Percentiles rank a stretch among this genome's conserved stretches.
phyloP scores from a whole-genome alignment of 768 basidiomycete species.

The Hirschioporus abietinus region DNA sequence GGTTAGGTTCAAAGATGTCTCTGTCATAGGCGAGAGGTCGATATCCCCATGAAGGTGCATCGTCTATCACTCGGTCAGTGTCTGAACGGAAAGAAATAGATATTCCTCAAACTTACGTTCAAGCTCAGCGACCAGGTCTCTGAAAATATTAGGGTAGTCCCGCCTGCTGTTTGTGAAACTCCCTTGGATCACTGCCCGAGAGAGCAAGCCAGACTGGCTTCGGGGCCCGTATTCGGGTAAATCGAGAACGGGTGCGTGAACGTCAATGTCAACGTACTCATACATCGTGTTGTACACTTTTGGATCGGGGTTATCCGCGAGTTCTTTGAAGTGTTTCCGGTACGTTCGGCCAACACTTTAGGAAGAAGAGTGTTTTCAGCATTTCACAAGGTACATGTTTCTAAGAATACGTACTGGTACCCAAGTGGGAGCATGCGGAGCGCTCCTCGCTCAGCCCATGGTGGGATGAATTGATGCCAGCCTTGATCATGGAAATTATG shows the following conservation, averaged over 20 bases:
- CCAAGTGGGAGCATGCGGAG: conserved; percentile 34
- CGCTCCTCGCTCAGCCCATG: conserved; percentile 33
- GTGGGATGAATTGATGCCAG: conserved; percentile 29
- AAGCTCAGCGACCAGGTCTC: conserved; percentile 28
- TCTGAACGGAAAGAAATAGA: not conserved
- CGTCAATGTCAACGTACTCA: conserved; percentile 32
- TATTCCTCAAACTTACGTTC: conserved; percentile 23
- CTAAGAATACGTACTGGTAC: conserved; percentile 28
- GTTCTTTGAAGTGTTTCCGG: conserved; percentile 23
- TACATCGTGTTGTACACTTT: conserved; percentile 26
- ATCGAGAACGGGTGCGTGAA: conserved; percentile 31
- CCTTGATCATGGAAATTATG: conserved; percentile 27
- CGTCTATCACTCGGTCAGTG: conserved; percentile 17
- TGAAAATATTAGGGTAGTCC: conserved; percentile 31
- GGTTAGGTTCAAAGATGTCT: not conserved
- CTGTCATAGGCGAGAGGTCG: conserved; percentile 17
- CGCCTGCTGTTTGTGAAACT: conserved; percentile 29
- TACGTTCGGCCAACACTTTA: conserved; percentile 28
- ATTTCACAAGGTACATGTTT: too few species aligned
- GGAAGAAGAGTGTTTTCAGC: not conserved
- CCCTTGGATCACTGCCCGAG: conserved; percentile 38
- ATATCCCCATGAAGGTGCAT: conserved; percentile 33
- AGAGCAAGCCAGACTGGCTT: conserved; percentile 20
- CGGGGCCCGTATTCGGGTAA: conserved; percentile 23
- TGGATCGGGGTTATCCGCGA: conserved; percentile 29